Evolutionary conservation across 768 basidiomycete genomes (phyloP).

Genomic region (Serendipita sp.): DNA sequence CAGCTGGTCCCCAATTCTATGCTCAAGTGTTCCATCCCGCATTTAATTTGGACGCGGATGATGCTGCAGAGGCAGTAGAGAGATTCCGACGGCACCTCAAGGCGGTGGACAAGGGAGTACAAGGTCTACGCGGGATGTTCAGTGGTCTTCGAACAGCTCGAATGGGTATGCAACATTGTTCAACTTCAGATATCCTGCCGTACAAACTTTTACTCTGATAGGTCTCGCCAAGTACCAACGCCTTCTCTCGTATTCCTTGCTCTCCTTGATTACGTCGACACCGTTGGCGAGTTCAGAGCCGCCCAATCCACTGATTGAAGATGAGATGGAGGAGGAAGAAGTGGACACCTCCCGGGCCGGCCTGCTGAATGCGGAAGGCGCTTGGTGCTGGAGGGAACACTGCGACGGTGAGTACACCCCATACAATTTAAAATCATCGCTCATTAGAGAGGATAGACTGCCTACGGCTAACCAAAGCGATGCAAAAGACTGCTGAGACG

Average conservation of each 20-base stretch:
- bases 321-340: constrained; percentile 34
- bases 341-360: constrained; percentile 26
- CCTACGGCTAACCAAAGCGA: constrained; percentile 57
- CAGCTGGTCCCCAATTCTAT: constrained; percentile 64
- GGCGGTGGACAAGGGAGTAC: constrained; percentile 54
- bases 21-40: constrained; percentile 70
- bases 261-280: constrained; percentile 61
- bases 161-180: constrained; percentile 32
- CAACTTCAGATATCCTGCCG: neutral
- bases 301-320: constrained; percentile 20
- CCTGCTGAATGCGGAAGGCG: constrained; percentile 51
- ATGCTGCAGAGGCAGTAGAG: constrained; percentile 41
- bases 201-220: constrained; percentile 17
- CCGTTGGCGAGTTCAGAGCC: constrained; percentile 33
- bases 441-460: constrained; percentile 34
- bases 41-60: constrained; percentile 66
- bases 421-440: neutral
- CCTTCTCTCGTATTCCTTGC: constrained; percentile 51
- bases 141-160: constrained; percentile 47
- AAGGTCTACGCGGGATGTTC: constrained; percentile 48
- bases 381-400: constrained; percentile 77
- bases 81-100: constrained; percentile 51
- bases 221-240: constrained; percentile 71
- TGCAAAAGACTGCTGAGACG: constrained; percentile 60
- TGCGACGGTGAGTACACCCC: constrained; percentile 38